phyloP scores from a whole-genome alignment of 495 filamentous ascomycete species.

The Penicillium waksmanii region DNA sequence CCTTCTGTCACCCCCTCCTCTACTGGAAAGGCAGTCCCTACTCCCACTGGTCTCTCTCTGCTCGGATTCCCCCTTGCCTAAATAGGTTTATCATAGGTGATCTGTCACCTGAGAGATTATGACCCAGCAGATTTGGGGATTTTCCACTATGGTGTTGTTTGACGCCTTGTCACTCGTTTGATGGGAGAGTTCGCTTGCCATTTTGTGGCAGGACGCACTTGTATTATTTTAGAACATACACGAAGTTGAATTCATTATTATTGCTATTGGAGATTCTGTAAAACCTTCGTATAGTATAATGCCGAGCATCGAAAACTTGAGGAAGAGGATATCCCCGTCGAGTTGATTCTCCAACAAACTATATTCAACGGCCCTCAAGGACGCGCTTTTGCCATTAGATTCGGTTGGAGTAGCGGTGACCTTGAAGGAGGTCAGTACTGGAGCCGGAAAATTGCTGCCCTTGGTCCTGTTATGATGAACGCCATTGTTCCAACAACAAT shows the following conservation, averaged over 20 bases:
- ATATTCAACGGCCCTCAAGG: conserved; percentile 30
- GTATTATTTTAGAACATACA: too few species aligned
- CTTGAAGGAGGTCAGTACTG: conserved; percentile 31
- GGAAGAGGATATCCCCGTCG: conserved; percentile 23
- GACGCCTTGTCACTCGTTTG: too few species aligned
- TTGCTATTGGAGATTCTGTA: not conserved
- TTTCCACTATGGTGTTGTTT: too few species aligned
- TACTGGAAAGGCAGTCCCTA: not conserved
- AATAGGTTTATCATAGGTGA: not conserved
- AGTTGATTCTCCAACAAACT: conserved; percentile 33
- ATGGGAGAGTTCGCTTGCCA: too few species aligned
- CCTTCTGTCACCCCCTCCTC: conserved; percentile 2
- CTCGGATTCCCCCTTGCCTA: conserved; percentile 16
- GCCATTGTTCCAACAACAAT: conserved; percentile 33
- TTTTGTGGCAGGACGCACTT: too few species aligned
- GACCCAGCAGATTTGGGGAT: too few species aligned
- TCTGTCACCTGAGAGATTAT: too few species aligned
- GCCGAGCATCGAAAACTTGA: conserved; percentile 23
- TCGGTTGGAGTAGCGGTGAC: conserved; percentile 37
- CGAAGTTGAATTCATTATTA: too few species aligned
- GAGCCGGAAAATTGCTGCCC: conserved; percentile 31
- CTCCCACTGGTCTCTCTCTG: conserved; percentile 8
- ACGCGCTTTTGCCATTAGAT: conserved; percentile 23
- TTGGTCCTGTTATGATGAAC: conserved; percentile 30
- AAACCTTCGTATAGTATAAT: conserved; percentile 29